Evolutionary conservation across 345 rosid genomes (phyloP), one percentile per base, ranked within the genome.

Genomic region (Xanthoceras sorbifolium): DNA sequence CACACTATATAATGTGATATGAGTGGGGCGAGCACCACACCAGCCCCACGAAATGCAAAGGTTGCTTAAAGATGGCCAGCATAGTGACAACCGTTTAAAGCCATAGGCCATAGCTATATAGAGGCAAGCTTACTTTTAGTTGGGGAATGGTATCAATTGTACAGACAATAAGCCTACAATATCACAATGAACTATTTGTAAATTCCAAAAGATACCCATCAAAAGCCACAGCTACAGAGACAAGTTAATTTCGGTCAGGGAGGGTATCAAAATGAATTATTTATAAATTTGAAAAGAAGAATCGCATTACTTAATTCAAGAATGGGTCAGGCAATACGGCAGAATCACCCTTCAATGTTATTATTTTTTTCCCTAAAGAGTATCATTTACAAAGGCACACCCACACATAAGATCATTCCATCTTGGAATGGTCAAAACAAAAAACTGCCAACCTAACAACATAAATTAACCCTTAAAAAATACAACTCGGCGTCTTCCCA

Each of bases 351-450:
- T 60, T 48, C 36, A 61, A 50, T 61, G 36, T 23, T 62, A 26
- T 42, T 71, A 10, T 57, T 63, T 57, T 63, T 52, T 71, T 38
- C n/a, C 71, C 76, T 29, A 64, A 48, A 4, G 28, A 63, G 20
- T 63, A 72, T 65, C 80, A 84, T 84, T 78, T 84, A 76, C 86
- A 78, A 65, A 54, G 78, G 42, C 50, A 74, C 57, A 64, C 34
- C 20, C 42, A 25, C 28, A 57, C 66, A 74, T 50, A 59, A 74
- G 32, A 69, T 18, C 62, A 44, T 38, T 57, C 60, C 48, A 12
- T 38, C 26, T 32, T 57, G 15, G 67, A 29, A 68, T 32, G n/a
- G 32, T 59, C 76, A 52, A 71, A 75, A 74, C 65, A 31, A 50
- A 77, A 50, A 80, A 67, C 67, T 57, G 80, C 36, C 59, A 60